Evolutionary conservation across 768 basidiomycete species (phyloP).

Genomic region (Amanita thiersii): DNA sequence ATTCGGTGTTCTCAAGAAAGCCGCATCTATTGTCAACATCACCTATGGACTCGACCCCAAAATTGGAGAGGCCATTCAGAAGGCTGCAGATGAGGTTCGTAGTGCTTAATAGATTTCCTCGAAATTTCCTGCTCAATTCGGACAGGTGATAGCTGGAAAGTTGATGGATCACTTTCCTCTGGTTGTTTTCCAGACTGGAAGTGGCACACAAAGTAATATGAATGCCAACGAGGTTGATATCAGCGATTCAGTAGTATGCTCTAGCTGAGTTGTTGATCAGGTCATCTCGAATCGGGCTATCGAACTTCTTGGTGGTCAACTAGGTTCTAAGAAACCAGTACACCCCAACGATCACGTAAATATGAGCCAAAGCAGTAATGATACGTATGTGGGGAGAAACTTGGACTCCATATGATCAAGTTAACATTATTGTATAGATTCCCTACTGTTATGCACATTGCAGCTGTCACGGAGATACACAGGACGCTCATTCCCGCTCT

Average conservation of each 20-base stretch:
- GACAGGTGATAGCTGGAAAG: constrained; percentile 93
- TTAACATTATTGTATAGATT: constrained; percentile 45
- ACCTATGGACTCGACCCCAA: constrained; percentile 86
- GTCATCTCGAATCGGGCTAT: constrained; percentile 99
- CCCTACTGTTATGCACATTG: constrained; percentile 99
- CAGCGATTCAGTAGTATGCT: not conserved
- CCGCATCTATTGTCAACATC: constrained; percentile 86
- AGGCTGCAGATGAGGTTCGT: constrained; percentile 88
- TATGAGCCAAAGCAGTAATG: constrained; percentile 98
- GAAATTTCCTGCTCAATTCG: constrained; percentile 6
- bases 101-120: not conserved
- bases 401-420: not conserved
- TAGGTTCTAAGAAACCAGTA: constrained; percentile 94
- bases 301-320: constrained; percentile 88
- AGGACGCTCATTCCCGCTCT: constrained; percentile 79
- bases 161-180: constrained; percentile 94
- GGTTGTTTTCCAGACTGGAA: constrained; percentile 98
- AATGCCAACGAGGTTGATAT: constrained; percentile 83
- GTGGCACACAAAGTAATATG: constrained; percentile 99
- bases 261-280: constrained; percentile 26
- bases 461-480: constrained; percentile 85
- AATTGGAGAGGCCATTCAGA: constrained; percentile 80
- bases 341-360: constrained; percentile 99
- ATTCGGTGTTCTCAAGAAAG: constrained; percentile 96
- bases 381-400: constrained; percentile 58